These are phyloP conservation scores for Tylopilus plumbeoviolaceoides DNA, from an alignment of 768 basidiomycete genomes.

Conservation along the genomic window DNA sequence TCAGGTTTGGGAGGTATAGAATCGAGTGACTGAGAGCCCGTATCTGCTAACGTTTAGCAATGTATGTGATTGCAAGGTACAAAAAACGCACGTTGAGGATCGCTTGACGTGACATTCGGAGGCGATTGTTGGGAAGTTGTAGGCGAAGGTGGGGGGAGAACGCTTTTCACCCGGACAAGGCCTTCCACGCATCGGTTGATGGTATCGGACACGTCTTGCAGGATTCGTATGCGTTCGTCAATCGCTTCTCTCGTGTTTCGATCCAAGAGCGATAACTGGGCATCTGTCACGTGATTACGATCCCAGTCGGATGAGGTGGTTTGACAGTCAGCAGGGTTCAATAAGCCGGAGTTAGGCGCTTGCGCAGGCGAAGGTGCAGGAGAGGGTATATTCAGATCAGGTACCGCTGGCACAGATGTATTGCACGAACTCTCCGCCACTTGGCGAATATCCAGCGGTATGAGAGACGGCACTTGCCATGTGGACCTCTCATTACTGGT, in stretches of 20 bases:
- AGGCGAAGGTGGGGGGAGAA: slow-evolving; percentile 45
- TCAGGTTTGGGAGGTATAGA: background rate
- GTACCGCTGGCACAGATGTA: background rate
- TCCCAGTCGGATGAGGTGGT: slow-evolving; percentile 34
- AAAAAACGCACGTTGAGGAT: slow-evolving; percentile 14
- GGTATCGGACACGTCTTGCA: slow-evolving; percentile 73
- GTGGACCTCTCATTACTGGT: slow-evolving; percentile 7
- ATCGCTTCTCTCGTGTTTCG: slow-evolving; percentile 72
- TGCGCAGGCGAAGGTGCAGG: background rate
- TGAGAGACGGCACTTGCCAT: slow-evolving; percentile 25
- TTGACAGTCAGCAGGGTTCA: background rate
- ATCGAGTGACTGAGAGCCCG: background rate
- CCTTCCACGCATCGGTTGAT: slow-evolving; percentile 78
- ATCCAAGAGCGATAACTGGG: slow-evolving; percentile 65
- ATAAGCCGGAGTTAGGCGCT: background rate
- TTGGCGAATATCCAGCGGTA: slow-evolving; percentile 20
- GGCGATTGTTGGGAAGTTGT: slow-evolving; percentile 8
- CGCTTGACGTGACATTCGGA: slow-evolving; percentile 6
- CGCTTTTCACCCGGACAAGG: slow-evolving; percentile 68
- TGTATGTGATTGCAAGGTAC: background rate
- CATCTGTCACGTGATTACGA: slow-evolving; percentile 31
- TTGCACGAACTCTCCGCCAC: background rate
- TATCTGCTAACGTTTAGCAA: background rate
- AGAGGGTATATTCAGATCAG: slow-evolving; percentile 11
- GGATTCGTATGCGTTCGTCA: slow-evolving; percentile 74